Evolutionary conservation across 2,329 filamentous ascomycete species (phyloP).

Genomic region (Talaromyces amestolkiae): DNA sequence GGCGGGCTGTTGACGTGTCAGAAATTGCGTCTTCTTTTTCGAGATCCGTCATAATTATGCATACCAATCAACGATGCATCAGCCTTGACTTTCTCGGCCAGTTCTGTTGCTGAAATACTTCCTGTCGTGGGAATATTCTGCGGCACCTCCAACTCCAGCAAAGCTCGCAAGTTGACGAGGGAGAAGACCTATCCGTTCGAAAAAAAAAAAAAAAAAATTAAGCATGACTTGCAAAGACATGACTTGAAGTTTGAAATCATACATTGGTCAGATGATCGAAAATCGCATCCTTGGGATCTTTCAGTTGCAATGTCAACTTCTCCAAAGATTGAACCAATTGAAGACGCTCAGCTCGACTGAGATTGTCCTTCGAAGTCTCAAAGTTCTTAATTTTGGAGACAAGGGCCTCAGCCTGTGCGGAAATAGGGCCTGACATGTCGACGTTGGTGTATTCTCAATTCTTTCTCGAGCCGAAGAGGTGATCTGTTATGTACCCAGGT

Average conservation of each 20-base stretch:
- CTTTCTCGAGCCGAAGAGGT: neutral
- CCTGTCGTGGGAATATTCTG: slow-evolving; percentile 29
- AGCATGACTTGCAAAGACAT: neutral
- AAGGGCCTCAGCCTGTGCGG: slow-evolving; percentile 19
- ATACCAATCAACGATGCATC: slow-evolving; percentile 27
- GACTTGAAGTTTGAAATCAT: neutral
- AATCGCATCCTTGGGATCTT: slow-evolving; percentile 28
- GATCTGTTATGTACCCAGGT: neutral
- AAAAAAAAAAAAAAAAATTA: neutral
- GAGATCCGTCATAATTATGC: neutral
- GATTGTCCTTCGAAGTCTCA: slow-evolving; percentile 12
- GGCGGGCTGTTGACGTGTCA: slow-evolving; percentile 22
- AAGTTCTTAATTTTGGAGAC: slow-evolving; percentile 18
- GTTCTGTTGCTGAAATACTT: slow-evolving; percentile 21
- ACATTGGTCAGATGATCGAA: slow-evolving; percentile 30
- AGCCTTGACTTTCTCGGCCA: slow-evolving; percentile 33
- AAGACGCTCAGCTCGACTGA: slow-evolving; percentile 20
- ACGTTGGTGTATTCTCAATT: neutral
- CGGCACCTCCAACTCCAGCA: slow-evolving; percentile 25
- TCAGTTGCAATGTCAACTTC: slow-evolving; percentile 24
- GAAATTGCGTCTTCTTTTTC: no score
- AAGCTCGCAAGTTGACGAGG: slow-evolving; percentile 24
- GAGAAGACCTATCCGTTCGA: neutral
- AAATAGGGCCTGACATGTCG: slow-evolving; percentile 9
- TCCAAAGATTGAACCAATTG: slow-evolving; percentile 20